Evolutionary conservation across 2,329 filamentous ascomycete species (phyloP), one percentile per base, ranked within the genome.

Genomic region (Diaporthe batatas): DNA sequence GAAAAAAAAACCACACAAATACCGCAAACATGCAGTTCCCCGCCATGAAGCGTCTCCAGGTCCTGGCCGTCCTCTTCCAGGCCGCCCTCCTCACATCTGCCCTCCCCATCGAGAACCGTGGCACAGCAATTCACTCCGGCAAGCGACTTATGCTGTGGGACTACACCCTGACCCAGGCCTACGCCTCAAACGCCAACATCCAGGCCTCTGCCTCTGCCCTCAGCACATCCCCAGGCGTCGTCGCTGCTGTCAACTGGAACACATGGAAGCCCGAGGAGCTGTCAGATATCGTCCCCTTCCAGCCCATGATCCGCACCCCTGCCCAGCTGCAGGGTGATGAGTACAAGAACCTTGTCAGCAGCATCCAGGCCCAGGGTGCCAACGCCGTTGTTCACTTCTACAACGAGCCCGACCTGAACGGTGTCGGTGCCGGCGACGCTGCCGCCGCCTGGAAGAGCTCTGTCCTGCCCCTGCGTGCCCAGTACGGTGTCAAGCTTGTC

Each of bases 391-490:
- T 86, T 14, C 83, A 85, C 73, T 86, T 82, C 75, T 83, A 85
- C 80, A 86, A 86, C 75, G 84, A 86, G 77, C 84, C 84, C 8
- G 84, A 86, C 73, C 80, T 83, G 42, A 77, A 78, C 64, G 79
- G 80, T 18, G 80, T 83, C 23, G 79, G 76, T 23, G 76, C 77
- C 1, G 76, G 80, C 72, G 76, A 81, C 68, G 84, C 84, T 11
- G 82, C 81, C 8, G 77, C 80, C 12, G 77, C 80, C 70, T 86
- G 83, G 83, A 75, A 76, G 53, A 75, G 79, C 18, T 79, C 82
- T 68, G 81, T 86, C 73, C 75, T 85, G 65, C 78, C 79, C 69
- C 76, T 80, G 57, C 77, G 78, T 39, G 36, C 75, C 73, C 64
- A 79, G 76, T 75, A 75, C 32, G 71, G 71, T 42, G 70, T 64